These are phyloP conservation scores for Aspergillus olivimuriae DNA, from an alignment of 495 filamentous ascomycete genomes.

Conservation along the genomic window DNA sequence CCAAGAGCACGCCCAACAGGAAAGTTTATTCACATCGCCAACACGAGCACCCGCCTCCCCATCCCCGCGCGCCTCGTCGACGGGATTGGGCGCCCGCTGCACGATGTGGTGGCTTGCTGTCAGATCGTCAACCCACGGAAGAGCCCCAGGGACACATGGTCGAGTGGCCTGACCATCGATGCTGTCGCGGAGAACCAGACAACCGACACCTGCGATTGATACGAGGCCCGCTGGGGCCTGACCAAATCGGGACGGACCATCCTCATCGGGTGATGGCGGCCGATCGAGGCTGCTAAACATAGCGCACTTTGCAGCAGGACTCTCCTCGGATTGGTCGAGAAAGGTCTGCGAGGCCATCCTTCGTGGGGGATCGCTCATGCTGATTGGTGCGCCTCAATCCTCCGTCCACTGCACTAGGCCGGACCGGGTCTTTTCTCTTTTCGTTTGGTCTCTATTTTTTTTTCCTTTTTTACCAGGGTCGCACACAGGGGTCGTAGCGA, in stretches of 20 bases:
- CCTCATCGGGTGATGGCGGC: constrained; percentile 12
- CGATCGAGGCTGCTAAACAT: constrained; percentile 34
- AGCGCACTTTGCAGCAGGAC: constrained; percentile 35
- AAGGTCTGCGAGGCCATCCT: not conserved
- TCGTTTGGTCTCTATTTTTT: no score
- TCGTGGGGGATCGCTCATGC: constrained; percentile 10
- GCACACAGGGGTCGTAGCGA: constrained; percentile 11
- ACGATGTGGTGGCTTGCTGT: no score
- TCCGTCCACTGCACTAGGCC: no score
- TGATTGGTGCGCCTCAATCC: no score
- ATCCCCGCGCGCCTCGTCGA: no score
- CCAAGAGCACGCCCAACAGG: no score
- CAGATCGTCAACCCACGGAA: not conserved
- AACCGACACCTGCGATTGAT: constrained; percentile 7
- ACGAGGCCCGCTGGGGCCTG: not conserved
- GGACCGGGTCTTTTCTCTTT: no score
- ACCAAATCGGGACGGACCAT: not conserved
- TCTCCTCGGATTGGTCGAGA: constrained; percentile 16
- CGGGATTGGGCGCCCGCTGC: no score
- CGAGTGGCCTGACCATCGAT: not conserved
- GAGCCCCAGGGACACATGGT: no score
- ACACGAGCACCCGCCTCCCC: no score
- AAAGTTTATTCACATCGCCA: no score
- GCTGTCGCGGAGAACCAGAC: not conserved
- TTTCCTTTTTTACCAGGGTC: constrained; percentile 3